phyloP scores from a whole-genome alignment of 2,329 filamentous ascomycete genomes.

The Sclerotinia sclerotiorum region DNA sequence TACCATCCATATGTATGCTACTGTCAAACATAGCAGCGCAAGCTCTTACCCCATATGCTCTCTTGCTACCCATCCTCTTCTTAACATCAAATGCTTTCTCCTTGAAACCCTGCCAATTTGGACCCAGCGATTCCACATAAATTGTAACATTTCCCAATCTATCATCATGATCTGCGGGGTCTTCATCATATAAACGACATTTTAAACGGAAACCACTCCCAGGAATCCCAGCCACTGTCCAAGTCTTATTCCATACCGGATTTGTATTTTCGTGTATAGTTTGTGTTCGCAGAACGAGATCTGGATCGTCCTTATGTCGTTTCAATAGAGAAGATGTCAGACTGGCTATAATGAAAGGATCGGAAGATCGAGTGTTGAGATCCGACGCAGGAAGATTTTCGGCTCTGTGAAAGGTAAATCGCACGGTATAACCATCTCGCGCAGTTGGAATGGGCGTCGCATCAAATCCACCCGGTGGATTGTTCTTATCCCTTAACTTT shows the following conservation, averaged over 20 bases:
- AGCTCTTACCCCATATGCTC: slow-evolving; percentile 75
- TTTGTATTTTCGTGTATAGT: slow-evolving; percentile 72
- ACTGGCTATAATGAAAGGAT: slow-evolving; percentile 80
- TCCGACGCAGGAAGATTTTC: slow-evolving; percentile 81
- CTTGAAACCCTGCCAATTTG: slow-evolving; percentile 67
- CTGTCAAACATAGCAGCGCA: slow-evolving; percentile 62
- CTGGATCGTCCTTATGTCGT: slow-evolving; percentile 83
- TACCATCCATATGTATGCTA: slow-evolving; percentile 66
- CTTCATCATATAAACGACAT: slow-evolving; percentile 86
- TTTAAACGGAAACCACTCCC: slow-evolving; percentile 79
- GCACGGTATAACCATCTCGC: slow-evolving; percentile 78
- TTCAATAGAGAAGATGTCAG: slow-evolving; percentile 65
- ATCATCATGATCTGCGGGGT: slow-evolving; percentile 82
- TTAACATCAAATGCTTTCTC: slow-evolving; percentile 68
- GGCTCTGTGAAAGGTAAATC: slow-evolving; percentile 80
- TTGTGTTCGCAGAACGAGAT: slow-evolving; percentile 69
- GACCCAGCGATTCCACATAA: slow-evolving; percentile 56
- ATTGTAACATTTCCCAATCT: slow-evolving; percentile 83
- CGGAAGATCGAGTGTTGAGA: slow-evolving; percentile 72
- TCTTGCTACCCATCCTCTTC: slow-evolving; percentile 83
- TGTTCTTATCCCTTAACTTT: slow-evolving; percentile 38
- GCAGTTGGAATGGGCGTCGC: slow-evolving; percentile 71
- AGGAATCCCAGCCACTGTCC: slow-evolving; percentile 86
- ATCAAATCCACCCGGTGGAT: slow-evolving; percentile 68
- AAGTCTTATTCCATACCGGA: slow-evolving; percentile 80